These are phyloP conservation scores for Exidia glandulosa DNA, from an alignment of 768 basidiomycete species.

Conservation along the genomic window DNA sequence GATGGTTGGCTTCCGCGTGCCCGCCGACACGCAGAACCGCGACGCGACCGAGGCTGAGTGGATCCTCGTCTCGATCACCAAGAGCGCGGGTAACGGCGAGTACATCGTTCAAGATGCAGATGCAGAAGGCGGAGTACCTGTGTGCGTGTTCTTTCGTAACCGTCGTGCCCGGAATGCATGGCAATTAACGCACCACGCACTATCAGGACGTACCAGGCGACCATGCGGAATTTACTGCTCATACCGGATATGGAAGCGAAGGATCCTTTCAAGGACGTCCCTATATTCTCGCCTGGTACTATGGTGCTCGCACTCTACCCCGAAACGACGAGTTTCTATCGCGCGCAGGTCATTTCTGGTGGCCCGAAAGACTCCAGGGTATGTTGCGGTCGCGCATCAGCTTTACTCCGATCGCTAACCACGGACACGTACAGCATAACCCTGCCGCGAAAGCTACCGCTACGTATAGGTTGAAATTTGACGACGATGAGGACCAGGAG, in stretches of 20 bases:
- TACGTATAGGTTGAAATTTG: slow-evolving; percentile 72
- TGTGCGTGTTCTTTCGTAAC: background rate
- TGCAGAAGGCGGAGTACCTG: slow-evolving; percentile 52
- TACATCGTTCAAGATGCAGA: slow-evolving; percentile 68
- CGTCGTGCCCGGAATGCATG: background rate
- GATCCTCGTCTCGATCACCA: slow-evolving; percentile 50
- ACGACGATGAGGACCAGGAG: slow-evolving; percentile 80
- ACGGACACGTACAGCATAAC: background rate
- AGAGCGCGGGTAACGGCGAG: slow-evolving; percentile 41
- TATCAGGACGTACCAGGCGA: slow-evolving; percentile 55
- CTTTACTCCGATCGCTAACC: no score
- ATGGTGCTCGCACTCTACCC: slow-evolving; percentile 84
- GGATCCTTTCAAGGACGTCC: slow-evolving; percentile 41
- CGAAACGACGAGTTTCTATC: slow-evolving; percentile 85
- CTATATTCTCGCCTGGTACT: slow-evolving; percentile 59
- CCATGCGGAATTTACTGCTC: slow-evolving; percentile 51
- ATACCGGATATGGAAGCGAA: slow-evolving; percentile 51
- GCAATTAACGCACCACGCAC: background rate
- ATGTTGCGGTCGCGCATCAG: background rate
- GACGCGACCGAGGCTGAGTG: slow-evolving; percentile 42
- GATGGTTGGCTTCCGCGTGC: slow-evolving; percentile 74
- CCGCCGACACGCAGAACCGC: slow-evolving; percentile 17
- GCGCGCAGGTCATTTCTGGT: slow-evolving; percentile 63
- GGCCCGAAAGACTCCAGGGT: slow-evolving; percentile 30
- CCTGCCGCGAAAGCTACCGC: slow-evolving; percentile 36